phyloP scores from a whole-genome alignment of 257 asterid genomes.

The Phtheirospermum japonicum region DNA sequence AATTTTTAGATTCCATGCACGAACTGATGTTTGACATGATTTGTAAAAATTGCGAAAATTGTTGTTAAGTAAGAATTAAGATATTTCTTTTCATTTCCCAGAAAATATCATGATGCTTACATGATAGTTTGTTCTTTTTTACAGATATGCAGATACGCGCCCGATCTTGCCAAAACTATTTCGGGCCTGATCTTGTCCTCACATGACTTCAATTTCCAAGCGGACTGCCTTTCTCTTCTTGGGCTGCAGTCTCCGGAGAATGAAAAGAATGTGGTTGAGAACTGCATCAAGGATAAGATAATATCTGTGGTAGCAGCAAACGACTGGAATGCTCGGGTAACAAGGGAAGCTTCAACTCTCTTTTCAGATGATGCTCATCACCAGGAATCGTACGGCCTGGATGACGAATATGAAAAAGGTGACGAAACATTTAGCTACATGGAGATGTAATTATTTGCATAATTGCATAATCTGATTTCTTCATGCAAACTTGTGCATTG shows the following conservation, averaged over 20 bases:
- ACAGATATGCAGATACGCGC: constrained; percentile 75
- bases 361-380: constrained; percentile 42
- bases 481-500: not conserved
- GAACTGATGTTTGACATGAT: too few species aligned
- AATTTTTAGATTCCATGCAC: too few species aligned
- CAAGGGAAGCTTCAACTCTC: constrained; percentile 48
- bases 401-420: constrained; percentile 48
- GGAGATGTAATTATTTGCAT: constrained; percentile 26
- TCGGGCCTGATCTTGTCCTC: constrained; percentile 72
- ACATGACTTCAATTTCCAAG: constrained; percentile 56
- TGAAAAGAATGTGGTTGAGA: constrained; percentile 42
- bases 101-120: not conserved
- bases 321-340: constrained; percentile 44
- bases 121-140: too few species aligned
- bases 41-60: not conserved
- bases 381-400: constrained; percentile 31
- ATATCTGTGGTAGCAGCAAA: constrained; percentile 46
- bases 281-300: constrained; percentile 62
- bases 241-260: constrained; percentile 46
- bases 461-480: not conserved
- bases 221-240: constrained; percentile 70
- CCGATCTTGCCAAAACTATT: constrained; percentile 83
- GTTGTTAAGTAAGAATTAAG: not conserved
- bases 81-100: not conserved
- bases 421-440: constrained; percentile 35